These are phyloP conservation scores for Cordyceps cicadae DNA, from an alignment of 2,329 filamentous ascomycete genomes.

Conservation along the genomic window DNA sequence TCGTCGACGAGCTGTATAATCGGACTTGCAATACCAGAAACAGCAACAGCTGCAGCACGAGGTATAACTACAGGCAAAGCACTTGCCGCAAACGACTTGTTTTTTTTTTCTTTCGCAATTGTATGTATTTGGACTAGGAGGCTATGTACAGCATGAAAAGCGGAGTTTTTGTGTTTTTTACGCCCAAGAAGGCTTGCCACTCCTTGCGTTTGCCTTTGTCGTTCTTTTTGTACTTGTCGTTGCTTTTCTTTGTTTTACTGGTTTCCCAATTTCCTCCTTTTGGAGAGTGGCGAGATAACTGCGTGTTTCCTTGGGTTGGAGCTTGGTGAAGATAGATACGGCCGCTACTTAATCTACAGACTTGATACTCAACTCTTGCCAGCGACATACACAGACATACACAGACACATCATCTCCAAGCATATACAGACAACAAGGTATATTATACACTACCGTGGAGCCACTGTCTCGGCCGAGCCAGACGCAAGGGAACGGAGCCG, in stretches of 20 bases:
- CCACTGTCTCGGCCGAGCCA: neutral
- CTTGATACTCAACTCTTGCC: neutral
- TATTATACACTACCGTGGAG: neutral
- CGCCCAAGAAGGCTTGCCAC: neutral
- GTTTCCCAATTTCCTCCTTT: neutral
- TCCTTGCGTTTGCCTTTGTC: neutral
- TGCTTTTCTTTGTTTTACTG: neutral
- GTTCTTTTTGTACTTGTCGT: neutral
- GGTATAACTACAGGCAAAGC: neutral
- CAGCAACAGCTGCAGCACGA: neutral
- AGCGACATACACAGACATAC: neutral
- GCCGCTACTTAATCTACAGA: neutral
- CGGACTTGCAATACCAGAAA: neutral
- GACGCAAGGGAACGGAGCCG: neutral
- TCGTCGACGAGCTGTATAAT: neutral
- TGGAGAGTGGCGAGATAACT: slow-evolving; percentile 4
- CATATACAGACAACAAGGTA: neutral
- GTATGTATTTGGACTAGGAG: neutral
- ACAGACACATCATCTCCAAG: neutral
- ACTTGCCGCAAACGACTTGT: neutral
- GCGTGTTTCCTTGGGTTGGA: neutral
- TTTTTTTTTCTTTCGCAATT: neutral
- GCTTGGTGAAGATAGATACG: neutral
- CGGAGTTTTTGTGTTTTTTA: slow-evolving; percentile 1
- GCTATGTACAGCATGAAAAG: slow-evolving; percentile 6